A percentile compares a stretch with the other conserved stretches of the same genome.
phyloP scores from a whole-genome alignment of 106 monocot genomes.

The Allium cepa region DNA sequence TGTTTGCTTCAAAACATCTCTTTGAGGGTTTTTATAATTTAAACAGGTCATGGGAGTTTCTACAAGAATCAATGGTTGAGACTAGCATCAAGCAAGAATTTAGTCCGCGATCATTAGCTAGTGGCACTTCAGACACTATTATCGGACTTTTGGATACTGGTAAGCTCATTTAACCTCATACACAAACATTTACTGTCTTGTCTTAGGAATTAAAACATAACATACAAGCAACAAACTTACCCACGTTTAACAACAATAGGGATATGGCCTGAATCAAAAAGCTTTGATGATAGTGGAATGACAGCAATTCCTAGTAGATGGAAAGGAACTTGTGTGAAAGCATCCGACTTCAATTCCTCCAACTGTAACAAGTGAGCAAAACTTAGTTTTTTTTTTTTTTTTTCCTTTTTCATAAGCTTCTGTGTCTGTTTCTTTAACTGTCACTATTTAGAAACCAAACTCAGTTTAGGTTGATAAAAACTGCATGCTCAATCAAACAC shows the following conservation, averaged over 20 bases:
- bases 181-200: too few species aligned
- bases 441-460: too few species aligned
- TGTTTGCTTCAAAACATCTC: too few species aligned
- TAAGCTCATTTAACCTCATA: slow-evolving; percentile 1
- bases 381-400: too few species aligned
- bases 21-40: too few species aligned
- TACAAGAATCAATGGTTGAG: slow-evolving; percentile 29
- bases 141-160: slow-evolving; percentile 84
- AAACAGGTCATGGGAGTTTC: slow-evolving; percentile 61
- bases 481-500: too few species aligned
- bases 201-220: too few species aligned
- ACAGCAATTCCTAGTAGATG: slow-evolving; percentile 39
- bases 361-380: slow-evolving; percentile 66
- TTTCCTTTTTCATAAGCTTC: too few species aligned
- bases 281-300: slow-evolving; percentile 58
- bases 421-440: too few species aligned
- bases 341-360: slow-evolving; percentile 38
- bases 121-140: slow-evolving; percentile 31
- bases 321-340: slow-evolving; percentile 62
- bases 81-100: slow-evolving; percentile 1
- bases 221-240: too few species aligned
- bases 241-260: slow-evolving; percentile 12
- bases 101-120: neutral
- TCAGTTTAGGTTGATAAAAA: too few species aligned
- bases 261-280: slow-evolving; percentile 76